A percentile compares a stretch with the other conserved stretches of the same genome.
Conservation (phyloP, 1,284 basidiomycete species). For the Prillingera fragicola region DNA sequence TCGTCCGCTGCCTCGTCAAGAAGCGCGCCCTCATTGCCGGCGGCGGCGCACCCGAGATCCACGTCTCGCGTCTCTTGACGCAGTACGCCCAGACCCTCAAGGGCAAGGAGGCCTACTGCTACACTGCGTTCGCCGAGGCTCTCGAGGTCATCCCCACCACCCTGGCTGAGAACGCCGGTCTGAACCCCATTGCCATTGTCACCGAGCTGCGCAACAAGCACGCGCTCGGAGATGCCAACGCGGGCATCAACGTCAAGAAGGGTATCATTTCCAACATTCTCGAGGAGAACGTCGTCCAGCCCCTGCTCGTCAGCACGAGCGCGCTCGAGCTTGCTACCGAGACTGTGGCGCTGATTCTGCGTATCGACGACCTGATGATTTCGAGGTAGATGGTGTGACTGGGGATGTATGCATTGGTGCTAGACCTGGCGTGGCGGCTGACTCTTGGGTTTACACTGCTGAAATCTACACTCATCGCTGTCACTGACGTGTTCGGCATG, state of each 20-base stretch:
- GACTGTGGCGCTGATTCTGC: constrained; percentile 91
- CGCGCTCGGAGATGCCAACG: constrained; percentile 86
- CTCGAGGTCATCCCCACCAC: constrained; percentile 98
- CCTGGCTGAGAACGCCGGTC: constrained; percentile 94
- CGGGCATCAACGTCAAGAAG: constrained; percentile 97
- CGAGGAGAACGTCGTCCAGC: constrained; percentile 96
- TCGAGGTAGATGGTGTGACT: too few species aligned
- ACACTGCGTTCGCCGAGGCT: constrained; percentile 96
- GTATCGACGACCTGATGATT: constrained; percentile 82
- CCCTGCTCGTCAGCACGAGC: constrained; percentile 89
- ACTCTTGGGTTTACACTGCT: too few species aligned
- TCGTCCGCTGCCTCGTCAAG: constrained; percentile 96
- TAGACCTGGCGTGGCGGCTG: too few species aligned
- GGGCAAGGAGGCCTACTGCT: constrained; percentile 99
- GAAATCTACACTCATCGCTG: too few species aligned
- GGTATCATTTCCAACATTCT: constrained; percentile 93
- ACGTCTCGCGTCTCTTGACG: constrained; percentile 87
- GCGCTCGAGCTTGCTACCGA: constrained; percentile 94
- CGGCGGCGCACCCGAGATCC: constrained; percentile 96
- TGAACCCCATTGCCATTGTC: constrained; percentile 97
- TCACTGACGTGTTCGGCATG: too few species aligned
- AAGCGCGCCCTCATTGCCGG: constrained; percentile 95
- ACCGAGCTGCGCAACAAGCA: constrained; percentile 97
- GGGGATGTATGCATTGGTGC: too few species aligned
- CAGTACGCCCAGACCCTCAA: constrained; percentile 91